Percentiles rank a stretch among this genome's conserved stretches.
Evolutionary conservation across 2,329 filamentous ascomycete species (phyloP).

Genomic region (Tolypocladium nubicola): DNA sequence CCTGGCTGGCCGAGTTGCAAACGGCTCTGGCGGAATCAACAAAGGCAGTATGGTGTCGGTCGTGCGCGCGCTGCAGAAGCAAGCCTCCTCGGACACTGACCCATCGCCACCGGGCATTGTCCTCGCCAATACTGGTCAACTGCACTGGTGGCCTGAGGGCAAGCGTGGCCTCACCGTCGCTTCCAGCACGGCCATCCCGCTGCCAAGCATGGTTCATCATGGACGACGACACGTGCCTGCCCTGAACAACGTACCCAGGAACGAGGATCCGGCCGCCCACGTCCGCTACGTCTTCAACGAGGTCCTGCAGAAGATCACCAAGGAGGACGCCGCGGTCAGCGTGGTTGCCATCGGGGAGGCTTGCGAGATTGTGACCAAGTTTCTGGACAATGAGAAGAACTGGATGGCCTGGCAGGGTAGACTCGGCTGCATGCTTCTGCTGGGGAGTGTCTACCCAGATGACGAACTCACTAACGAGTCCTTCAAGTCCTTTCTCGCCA

Average conservation of each 20-base stretch:
- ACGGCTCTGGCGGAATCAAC: slow-evolving; percentile 53
- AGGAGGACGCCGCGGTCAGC: slow-evolving; percentile 46
- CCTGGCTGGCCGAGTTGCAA: slow-evolving; percentile 58
- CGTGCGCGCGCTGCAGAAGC: slow-evolving; percentile 32
- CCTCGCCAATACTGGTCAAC: slow-evolving; percentile 67
- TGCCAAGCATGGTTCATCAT: slow-evolving; percentile 50
- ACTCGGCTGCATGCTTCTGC: slow-evolving; percentile 36
- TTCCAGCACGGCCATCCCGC: slow-evolving; percentile 48
- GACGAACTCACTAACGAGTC: slow-evolving; percentile 28
- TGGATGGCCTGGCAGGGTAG: slow-evolving; percentile 34
- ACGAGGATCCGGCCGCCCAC: slow-evolving; percentile 49
- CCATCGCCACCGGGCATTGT: slow-evolving; percentile 47
- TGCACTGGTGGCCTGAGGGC: slow-evolving; percentile 62
- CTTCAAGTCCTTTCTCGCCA: slow-evolving; percentile 39
- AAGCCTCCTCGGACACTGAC: slow-evolving; percentile 22
- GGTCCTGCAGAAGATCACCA: slow-evolving; percentile 41
- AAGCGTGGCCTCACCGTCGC: slow-evolving; percentile 47
- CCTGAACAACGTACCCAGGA: slow-evolving; percentile 52
- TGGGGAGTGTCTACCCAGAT: slow-evolving; percentile 34
- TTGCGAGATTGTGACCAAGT: slow-evolving; percentile 44
- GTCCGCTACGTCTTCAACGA: slow-evolving; percentile 55
- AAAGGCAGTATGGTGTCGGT: slow-evolving; percentile 61
- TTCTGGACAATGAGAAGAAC: slow-evolving; percentile 45
- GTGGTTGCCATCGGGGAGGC: slow-evolving; percentile 63
- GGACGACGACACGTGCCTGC: slow-evolving; percentile 38